phyloP scores from a whole-genome alignment of 2,329 filamentous ascomycete genomes.

The Lecanosticta acicola region DNA sequence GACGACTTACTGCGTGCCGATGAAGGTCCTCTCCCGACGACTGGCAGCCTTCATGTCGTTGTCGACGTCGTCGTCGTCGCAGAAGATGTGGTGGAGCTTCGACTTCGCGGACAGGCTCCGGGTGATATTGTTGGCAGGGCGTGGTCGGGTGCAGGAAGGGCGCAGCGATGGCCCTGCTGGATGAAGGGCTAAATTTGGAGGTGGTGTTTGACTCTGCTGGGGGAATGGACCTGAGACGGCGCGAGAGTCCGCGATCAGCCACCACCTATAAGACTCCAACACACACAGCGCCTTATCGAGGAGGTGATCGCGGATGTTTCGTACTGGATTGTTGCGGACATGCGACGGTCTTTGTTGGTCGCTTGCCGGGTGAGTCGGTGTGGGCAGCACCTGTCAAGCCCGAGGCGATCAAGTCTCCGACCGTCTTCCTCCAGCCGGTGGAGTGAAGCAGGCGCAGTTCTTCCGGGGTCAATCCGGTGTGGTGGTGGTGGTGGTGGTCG shows the following conservation, averaged over 20 bases:
- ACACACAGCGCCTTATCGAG: constrained; percentile 7
- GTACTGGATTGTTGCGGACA: constrained; percentile 20
- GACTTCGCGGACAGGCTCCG: constrained; percentile 15
- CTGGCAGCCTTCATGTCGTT: constrained; percentile 27
- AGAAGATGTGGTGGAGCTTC: constrained; percentile 20
- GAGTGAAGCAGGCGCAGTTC: constrained; percentile 14
- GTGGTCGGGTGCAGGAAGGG: constrained; percentile 11
- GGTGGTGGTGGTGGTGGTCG: not conserved
- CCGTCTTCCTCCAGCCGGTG: constrained; percentile 15
- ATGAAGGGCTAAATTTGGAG: constrained; percentile 18
- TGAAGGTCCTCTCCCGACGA: constrained; percentile 86
- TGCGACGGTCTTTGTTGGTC: constrained; percentile 8
- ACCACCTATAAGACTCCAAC: constrained; percentile 7
- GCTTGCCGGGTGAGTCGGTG: constrained; percentile 4
- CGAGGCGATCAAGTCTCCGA: constrained; percentile 15
- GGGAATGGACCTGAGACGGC: constrained; percentile 19
- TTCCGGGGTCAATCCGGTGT: constrained; percentile 10
- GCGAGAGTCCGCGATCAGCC: constrained; percentile 15
- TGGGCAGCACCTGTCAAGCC: constrained; percentile 3
- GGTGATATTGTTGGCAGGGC: constrained; percentile 11
- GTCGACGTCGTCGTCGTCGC: too few species aligned
- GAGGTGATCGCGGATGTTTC: constrained; percentile 10
- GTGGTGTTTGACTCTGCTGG: constrained; percentile 15
- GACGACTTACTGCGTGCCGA: constrained; percentile 54
- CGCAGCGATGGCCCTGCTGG: constrained; percentile 7